A percentile compares a stretch with the other conserved stretches of the same genome.
Evolutionary conservation across 192 early-diverging fungal species (phyloP).

Genomic region (Linnemannia elongata): DNA sequence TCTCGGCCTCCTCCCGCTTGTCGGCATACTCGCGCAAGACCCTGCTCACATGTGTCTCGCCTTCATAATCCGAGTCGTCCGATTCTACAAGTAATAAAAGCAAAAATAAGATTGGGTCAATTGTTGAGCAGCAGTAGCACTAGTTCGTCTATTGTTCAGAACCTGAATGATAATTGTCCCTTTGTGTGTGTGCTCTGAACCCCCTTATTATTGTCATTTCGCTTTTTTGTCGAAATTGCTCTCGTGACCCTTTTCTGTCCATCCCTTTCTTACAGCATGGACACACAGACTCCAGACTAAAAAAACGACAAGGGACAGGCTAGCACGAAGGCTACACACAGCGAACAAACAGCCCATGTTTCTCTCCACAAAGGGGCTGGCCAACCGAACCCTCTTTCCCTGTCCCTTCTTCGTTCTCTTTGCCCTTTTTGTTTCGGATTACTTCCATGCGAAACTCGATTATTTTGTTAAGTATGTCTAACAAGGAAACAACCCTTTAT

Average conservation of each 20-base stretch:
- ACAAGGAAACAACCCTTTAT: not conserved
- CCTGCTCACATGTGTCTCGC: slow-evolving; percentile 67
- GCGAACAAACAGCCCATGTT: not conserved
- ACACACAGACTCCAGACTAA: not conserved
- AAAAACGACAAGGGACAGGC: not conserved
- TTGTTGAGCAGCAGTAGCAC: not conserved
- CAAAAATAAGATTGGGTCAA: not conserved
- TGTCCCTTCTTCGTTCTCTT: not conserved
- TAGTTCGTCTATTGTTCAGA: not conserved
- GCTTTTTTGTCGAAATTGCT: not conserved
- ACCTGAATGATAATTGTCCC: not conserved
- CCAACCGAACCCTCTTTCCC: not conserved
- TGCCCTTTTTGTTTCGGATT: slow-evolving; percentile 9
- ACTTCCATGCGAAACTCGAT: not conserved
- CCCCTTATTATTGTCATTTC: not conserved
- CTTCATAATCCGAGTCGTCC: slow-evolving; percentile 68
- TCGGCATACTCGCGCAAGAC: slow-evolving; percentile 66
- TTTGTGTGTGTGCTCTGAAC: not conserved
- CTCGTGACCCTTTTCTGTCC: not conserved
- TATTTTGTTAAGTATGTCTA: not conserved
- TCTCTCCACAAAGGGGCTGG: not conserved
- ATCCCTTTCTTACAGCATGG: not conserved
- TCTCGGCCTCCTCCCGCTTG: slow-evolving; percentile 58
- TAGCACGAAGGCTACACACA: not conserved
- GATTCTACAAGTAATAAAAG: slow-evolving; percentile 58